A percentile compares a stretch with the other conserved stretches of the same genome.
Evolutionary conservation across 108 stramenopile species (phyloP).

Genomic region (Pseudonitzschia delicatissima): DNA sequence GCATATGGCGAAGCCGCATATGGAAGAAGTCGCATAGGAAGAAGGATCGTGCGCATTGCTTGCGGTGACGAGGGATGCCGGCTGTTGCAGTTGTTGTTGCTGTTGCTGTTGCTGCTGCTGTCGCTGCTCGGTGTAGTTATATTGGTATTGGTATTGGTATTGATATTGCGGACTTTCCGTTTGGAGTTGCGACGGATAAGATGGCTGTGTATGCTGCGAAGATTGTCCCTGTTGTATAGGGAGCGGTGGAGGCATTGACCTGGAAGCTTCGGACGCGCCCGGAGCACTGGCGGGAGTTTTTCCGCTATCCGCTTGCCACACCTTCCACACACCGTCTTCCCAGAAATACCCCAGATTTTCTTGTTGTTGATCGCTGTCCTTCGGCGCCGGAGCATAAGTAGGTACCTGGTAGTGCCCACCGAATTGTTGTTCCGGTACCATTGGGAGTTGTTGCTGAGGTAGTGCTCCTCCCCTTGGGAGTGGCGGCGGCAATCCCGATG

Average conservation of each 20-base stretch:
- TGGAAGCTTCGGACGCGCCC: not conserved
- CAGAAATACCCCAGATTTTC: not conserved
- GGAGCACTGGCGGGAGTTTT: not conserved
- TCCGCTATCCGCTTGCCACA: not conserved
- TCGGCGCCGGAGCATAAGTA: not conserved
- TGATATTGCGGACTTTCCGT: not conserved
- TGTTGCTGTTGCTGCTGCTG: not conserved
- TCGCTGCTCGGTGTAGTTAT: not conserved
- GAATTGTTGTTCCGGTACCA: not conserved
- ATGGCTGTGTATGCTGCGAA: not conserved
- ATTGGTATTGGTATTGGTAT: not conserved
- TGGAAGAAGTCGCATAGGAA: too few relatives aligned
- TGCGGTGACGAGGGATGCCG: not conserved
- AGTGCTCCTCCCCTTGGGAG: not conserved
- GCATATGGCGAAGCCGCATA: too few relatives aligned
- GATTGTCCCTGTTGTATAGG: not conserved
- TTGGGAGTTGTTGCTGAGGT: not conserved
- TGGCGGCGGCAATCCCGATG: not conserved
- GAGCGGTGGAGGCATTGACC: not conserved
- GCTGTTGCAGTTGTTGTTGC: not conserved
- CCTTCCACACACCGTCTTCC: constrained; percentile 3
- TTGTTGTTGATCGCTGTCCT: not conserved
- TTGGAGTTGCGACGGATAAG: not conserved
- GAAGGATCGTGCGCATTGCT: too few relatives aligned
- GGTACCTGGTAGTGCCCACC: not conserved